These are phyloP conservation scores for Deinandra increscens DNA, from an alignment of 129 eudicot genomes.

Conservation along the genomic window DNA sequence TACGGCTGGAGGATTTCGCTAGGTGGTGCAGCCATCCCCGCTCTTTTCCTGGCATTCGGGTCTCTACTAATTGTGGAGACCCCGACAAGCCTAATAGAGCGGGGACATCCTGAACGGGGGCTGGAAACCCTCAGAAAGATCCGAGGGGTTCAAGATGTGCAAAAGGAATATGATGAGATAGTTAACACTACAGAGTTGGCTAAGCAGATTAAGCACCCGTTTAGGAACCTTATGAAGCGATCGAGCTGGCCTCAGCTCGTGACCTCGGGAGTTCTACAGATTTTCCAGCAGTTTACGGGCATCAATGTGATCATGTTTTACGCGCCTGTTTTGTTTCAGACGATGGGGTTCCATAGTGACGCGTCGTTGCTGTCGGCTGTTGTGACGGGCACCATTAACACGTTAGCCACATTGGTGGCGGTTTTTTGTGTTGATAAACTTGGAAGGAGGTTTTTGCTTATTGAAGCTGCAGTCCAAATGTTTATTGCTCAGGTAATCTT, in stretches of 20 bases:
- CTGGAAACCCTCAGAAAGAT: conserved; percentile 35
- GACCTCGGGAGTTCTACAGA: conserved; percentile 40
- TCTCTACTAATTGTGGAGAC: conserved; percentile 54
- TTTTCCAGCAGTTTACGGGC: conserved; percentile 72
- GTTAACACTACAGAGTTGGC: conserved; percentile 40
- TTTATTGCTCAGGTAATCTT: conserved; percentile 46
- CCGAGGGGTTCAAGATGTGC: conserved; percentile 52
- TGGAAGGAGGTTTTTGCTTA: conserved; percentile 60
- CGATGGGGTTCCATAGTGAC: conserved; percentile 53
- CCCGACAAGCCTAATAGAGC: conserved; percentile 56
- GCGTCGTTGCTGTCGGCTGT: conserved; percentile 61
- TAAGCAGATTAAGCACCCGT: conserved; percentile 46
- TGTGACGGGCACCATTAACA: conserved; percentile 48
- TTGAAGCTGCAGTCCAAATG: conserved; percentile 65
- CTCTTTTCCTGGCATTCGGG: conserved; percentile 55
- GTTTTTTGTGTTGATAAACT: conserved; percentile 46
- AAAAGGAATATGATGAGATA: conserved; percentile 49
- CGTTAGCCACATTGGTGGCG: conserved; percentile 43
- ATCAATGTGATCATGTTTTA: conserved; percentile 75
- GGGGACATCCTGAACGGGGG: conserved; percentile 39
- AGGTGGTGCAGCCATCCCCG: conserved; percentile 66
- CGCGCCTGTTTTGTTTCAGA: conserved; percentile 69
- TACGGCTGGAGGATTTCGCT: conserved; percentile 64
- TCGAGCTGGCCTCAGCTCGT: conserved; percentile 46
- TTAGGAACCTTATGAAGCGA: conserved; percentile 43